phyloP scores from a whole-genome alignment of 139 green algal species.

The Mesotaenium endlicherianum region DNA sequence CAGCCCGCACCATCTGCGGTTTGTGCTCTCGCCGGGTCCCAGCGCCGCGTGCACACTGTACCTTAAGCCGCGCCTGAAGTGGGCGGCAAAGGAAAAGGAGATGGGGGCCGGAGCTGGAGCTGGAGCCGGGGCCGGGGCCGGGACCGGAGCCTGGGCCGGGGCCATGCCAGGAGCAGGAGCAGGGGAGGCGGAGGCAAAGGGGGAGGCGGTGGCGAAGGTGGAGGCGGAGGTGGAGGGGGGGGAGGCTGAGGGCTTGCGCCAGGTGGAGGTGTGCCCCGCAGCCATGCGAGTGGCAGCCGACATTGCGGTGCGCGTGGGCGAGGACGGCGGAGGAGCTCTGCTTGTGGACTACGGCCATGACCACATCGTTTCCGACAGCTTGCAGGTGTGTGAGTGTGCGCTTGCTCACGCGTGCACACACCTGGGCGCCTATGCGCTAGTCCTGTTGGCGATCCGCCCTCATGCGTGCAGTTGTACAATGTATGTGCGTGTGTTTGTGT shows the following conservation, averaged over 20 bases:
- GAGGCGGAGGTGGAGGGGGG: background rate
- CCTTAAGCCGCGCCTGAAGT: slow-evolving; percentile 66
- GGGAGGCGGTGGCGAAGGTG: background rate
- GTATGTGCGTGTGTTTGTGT: too few species aligned
- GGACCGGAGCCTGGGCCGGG: background rate
- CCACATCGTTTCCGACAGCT: slow-evolving; percentile 65
- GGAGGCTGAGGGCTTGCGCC: too few species aligned
- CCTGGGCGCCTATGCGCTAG: too few species aligned
- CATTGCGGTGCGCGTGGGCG: slow-evolving; percentile 67
- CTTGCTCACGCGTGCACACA: background rate
- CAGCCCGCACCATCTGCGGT: slow-evolving; percentile 16
- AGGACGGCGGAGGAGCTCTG: slow-evolving; percentile 78
- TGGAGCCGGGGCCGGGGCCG: background rate
- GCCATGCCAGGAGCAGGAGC: too few species aligned
- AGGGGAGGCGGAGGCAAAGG: too few species aligned
- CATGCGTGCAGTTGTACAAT: too few species aligned
- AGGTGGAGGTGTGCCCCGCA: slow-evolving; percentile 57
- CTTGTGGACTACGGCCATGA: slow-evolving; percentile 93
- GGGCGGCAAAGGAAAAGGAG: background rate
- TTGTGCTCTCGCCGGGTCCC: slow-evolving; percentile 71
- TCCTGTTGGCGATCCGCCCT: too few species aligned
- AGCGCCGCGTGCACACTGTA: slow-evolving; percentile 69
- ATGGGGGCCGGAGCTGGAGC: background rate
- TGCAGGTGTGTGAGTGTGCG: slow-evolving; percentile 54
- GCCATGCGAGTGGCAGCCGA: slow-evolving; percentile 69